Percentiles rank a stretch among this genome's conserved stretches.
Evolutionary conservation across 2,329 filamentous ascomycete genomes (phyloP).

Genomic region (Cladophialophora psammophila): DNA sequence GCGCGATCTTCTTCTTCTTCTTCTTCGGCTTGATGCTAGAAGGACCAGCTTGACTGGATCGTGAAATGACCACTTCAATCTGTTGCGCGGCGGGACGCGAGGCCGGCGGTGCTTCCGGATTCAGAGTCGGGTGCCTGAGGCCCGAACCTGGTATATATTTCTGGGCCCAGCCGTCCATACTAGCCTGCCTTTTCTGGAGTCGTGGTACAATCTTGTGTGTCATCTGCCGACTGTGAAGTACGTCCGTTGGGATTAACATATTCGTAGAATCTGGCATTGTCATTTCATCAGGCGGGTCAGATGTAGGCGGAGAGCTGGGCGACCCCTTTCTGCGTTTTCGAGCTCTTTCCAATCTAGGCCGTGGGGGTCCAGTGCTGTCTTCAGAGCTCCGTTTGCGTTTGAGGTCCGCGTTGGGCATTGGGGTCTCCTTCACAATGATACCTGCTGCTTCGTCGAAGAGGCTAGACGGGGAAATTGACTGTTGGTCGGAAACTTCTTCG

Average conservation of each 20-base stretch:
- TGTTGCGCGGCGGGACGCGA: slow-evolving; percentile 4
- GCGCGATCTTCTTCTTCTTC: background rate
- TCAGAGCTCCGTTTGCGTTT: slow-evolving; percentile 29
- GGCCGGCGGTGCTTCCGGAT: slow-evolving; percentile 23
- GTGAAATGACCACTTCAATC: slow-evolving; percentile 31
- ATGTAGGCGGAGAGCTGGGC: slow-evolving; percentile 25
- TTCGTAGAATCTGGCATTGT: slow-evolving; percentile 8
- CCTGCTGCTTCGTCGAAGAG: slow-evolving; percentile 25
- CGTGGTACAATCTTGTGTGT: slow-evolving; percentile 32
- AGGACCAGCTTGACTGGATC: slow-evolving; percentile 23
- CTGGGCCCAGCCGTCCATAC: slow-evolving; percentile 34
- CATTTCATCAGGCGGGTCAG: slow-evolving; percentile 24
- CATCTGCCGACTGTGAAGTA: slow-evolving; percentile 15
- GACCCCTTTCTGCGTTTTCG: slow-evolving; percentile 26
- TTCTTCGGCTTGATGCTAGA: slow-evolving; percentile 17
- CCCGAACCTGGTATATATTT: slow-evolving; percentile 24
- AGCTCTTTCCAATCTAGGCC: background rate
- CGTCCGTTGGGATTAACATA: background rate
- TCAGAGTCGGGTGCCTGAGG: slow-evolving; percentile 30
- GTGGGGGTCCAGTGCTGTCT: background rate
- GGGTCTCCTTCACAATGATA: slow-evolving; percentile 16
- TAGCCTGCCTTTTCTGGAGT: slow-evolving; percentile 28
- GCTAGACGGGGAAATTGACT: slow-evolving; percentile 19
- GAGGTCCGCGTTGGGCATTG: slow-evolving; percentile 13
- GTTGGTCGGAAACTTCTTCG: slow-evolving; percentile 13